Percentiles rank a stretch among this genome's conserved stretches.
Evolutionary conservation across 1,284 basidiomycete species (phyloP).

Genomic region (Cerrena zonata): DNA sequence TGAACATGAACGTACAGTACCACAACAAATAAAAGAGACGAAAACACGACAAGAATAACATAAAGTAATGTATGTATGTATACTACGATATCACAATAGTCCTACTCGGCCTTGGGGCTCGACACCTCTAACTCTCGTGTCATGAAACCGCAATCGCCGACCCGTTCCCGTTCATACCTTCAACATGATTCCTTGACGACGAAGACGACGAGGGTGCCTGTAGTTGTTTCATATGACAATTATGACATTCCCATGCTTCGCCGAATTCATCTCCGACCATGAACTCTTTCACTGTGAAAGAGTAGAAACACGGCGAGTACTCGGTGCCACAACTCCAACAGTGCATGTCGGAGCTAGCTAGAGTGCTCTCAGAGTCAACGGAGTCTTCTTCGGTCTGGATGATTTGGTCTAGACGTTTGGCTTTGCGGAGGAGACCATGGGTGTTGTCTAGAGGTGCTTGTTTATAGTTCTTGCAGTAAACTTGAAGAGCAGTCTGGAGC

Average conservation of each 20-base stretch:
- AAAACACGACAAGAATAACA: background rate
- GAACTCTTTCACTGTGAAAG: conserved; percentile 10
- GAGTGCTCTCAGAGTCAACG: conserved; percentile 11
- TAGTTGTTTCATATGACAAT: conserved; percentile 1
- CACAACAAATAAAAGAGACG: background rate
- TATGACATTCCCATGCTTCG: conserved; percentile 1
- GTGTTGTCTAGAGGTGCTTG: conserved; percentile 63
- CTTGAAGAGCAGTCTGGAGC: conserved; percentile 75
- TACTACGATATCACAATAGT: too few species aligned
- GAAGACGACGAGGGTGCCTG: too few species aligned
- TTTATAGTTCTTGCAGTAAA: conserved; percentile 81
- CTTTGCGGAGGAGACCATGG: conserved; percentile 81
- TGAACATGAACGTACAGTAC: too few species aligned
- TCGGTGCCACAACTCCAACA: conserved; percentile 34
- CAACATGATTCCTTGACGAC: background rate
- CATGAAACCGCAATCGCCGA: too few species aligned
- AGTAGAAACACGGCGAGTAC: conserved; percentile 38
- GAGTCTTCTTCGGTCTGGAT: conserved; percentile 29
- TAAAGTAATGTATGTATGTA: background rate
- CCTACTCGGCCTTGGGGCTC: too few species aligned
- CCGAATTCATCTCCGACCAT: conserved; percentile 1
- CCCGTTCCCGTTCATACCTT: background rate
- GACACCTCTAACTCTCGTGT: too few species aligned
- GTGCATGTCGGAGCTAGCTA: conserved; percentile 21
- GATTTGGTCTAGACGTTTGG: conserved; percentile 70